Evolutionary conservation across 2,329 filamentous ascomycete species (phyloP).

Genomic region (Blastomyces silverae): DNA sequence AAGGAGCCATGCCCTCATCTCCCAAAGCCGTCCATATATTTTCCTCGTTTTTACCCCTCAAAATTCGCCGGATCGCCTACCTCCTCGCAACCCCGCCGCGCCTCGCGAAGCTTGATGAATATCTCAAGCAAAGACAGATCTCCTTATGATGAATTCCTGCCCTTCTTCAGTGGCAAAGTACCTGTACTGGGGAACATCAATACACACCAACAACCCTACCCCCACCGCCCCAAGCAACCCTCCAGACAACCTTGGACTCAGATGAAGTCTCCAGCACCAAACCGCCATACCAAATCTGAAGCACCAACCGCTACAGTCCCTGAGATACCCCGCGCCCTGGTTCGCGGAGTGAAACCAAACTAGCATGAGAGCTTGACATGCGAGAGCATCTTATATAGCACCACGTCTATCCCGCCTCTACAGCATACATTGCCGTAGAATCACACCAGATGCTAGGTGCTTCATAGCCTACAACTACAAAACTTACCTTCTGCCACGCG

Average conservation of each 20-base stretch:
- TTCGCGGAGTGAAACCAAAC: background rate
- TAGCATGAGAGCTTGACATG: background rate
- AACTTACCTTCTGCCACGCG: background rate
- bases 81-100: background rate
- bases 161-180: no score
- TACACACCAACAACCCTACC: no score
- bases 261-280: background rate
- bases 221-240: no score
- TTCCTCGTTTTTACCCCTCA: background rate
- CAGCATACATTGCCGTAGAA: background rate
- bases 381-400: background rate
- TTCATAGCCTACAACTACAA: background rate
- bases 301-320: constrained; percentile 33
- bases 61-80: background rate
- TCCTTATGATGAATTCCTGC: background rate
- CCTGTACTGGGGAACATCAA: no score
- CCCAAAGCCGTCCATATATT: no score
- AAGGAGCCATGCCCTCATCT: no score
- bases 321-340: background rate
- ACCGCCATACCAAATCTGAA: constrained; percentile 41
- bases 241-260: background rate
- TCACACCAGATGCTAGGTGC: background rate
- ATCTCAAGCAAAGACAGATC: background rate
- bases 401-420: background rate
- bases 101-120: background rate